Evolutionary conservation across 768 basidiomycete species (phyloP), one percentile per base, ranked within the genome.

Genomic region (Phlebiopsis flavidoalba): DNA sequence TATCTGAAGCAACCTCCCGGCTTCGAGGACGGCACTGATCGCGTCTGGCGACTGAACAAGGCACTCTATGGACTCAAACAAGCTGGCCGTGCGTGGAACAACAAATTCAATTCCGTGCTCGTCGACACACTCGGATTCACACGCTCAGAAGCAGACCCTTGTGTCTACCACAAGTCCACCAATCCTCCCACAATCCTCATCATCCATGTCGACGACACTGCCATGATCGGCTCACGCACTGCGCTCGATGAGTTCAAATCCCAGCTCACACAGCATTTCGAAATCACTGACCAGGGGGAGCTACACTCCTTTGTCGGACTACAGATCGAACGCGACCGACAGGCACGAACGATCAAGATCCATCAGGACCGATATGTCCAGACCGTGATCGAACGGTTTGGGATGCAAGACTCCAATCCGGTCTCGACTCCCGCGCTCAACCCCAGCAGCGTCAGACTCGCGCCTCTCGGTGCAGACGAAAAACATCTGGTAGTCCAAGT

Each of bases 21-120:
- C 11, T 65, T 63, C 57, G 64, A 64, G 40, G 61, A 64, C 59
- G 40, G 45, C 50, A 46, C 60, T 37, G 45, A 36, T 33, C 49
- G 35, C 40, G 59, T 51, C 15, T 54, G 24, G 12, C 40, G 17
- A 2, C 49, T 60, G 3, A 57, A 5, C 48, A 77, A 78, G 63
- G 65, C 71, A 2, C 62, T 80, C 35, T 80, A 81, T 66, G 75
- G 80, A 8, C 72, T 81, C 8, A 76, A 77, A 62, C 79, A 80
- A 59, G 71, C 73, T 11, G 72, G 72, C 1, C 66, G 71, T 2
- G 60, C 64, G 48, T 80, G 78, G 80, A 66, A 77, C 60, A 65
- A 70, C 63, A 71, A 70, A 49, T 65, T 77, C 11, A 52, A 71
- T 26, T 53, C 59, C 6, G 62, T 73, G 8, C 40, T 50, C 3